Base-by-base conservation (phyloP, 768 basidiomycete species). In the Podaxis carcinomalis region DNA sequence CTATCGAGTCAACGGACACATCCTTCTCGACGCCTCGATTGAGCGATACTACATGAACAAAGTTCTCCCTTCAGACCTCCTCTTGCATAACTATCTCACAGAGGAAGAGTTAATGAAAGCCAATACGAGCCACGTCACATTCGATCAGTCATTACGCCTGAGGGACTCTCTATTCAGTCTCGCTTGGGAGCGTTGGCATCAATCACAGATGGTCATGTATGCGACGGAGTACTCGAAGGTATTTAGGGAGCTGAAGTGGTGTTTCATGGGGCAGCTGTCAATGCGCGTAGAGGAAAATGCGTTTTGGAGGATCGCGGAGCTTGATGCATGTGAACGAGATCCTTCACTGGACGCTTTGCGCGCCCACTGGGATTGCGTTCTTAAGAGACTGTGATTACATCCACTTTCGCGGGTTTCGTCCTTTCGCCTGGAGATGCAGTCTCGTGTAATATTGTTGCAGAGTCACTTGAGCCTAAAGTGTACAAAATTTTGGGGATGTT, bases 161-260 rank as follows among this genome's bases (percentile, higher is more conserved):
- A 64, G 65, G 35, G 58, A 61, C 16, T 36, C 58, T 4, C 59
- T 69, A 59, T 52, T 63, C 16, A 39, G 51, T 35, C 50, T 68
- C 10, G 68, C 68, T 32, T 74, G 73, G 73, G 73, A 74, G 63
- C 65, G 64, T 14, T 72, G 72, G 71, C 73, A 74, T 56, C 57
- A 57, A 4, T 60, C 64, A 10, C 61, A 58, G 37, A 74, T 74
- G 72, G 28, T 58, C 1, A 35, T 14, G 1, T 14, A 69, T 11
- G 68, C 66, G 2, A 42, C 53, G 14, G 25, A 19, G 27, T 72
- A 72, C 53, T 62, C 62, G 2, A 47, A 28, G 40, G 55, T 28
- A 0, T 71, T 74, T 53, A 40, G 46, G 1, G n/a, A 7, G 19
- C 54, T 72, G 36, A 47, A 60, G n/a, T 70, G 68, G 68, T 66